Percentiles rank a stretch among this genome's conserved stretches.
Evolutionary conservation across 164 flowering plant species (phyloP).

Genomic region (Berberis vulgaris): DNA sequence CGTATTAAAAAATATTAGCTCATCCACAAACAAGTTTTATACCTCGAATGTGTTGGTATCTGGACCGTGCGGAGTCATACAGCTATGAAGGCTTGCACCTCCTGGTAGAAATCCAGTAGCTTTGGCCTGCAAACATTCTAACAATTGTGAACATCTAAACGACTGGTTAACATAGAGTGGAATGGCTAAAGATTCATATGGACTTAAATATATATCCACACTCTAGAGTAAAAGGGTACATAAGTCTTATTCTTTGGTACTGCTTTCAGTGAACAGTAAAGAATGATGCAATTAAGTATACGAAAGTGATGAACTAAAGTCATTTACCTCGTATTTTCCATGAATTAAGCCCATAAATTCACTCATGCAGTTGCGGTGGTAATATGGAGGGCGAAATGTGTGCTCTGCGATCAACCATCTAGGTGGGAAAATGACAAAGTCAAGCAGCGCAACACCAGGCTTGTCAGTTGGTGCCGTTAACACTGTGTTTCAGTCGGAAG

Average conservation of each 20-base stretch:
- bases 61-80: conserved; percentile 99
- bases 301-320: neutral
- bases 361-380: conserved; percentile 96
- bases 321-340: conserved; percentile 81
- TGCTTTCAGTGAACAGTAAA: no score
- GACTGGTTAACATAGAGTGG: no score
- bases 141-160: neutral
- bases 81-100: conserved; percentile 93
- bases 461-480: conserved; percentile 91
- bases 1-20: neutral
- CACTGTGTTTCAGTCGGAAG: conserved; percentile 37
- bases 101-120: conserved; percentile 92
- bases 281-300: neutral
- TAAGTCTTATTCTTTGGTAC: no score
- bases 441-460: conserved; percentile 93
- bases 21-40: neutral
- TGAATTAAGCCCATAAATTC: conserved; percentile 93
- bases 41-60: conserved; percentile 94
- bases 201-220: no score
- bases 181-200: no score
- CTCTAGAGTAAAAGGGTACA: no score
- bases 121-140: conserved; percentile 54
- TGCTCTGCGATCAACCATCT: conserved; percentile 96
- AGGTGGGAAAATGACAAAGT: conserved; percentile 95
- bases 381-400: conserved; percentile 94